Evolutionary conservation across 129 eudicot genomes (phyloP).

Genomic region (Escallonia herrerae): DNA sequence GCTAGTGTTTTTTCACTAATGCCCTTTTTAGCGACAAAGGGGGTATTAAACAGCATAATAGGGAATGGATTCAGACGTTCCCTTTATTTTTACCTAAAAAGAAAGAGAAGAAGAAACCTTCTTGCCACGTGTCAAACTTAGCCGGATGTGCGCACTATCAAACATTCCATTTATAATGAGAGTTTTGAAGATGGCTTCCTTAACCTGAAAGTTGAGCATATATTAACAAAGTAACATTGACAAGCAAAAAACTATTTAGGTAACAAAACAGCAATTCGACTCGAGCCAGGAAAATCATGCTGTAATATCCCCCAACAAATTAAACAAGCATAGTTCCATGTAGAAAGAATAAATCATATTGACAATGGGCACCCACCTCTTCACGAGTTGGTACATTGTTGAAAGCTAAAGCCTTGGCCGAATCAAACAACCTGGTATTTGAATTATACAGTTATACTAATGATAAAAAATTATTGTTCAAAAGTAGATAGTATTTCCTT

Average conservation of each 20-base stretch:
- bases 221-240: not conserved
- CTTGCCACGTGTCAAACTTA: constrained; percentile 96
- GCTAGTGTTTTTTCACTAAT: no score
- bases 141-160: constrained; percentile 81
- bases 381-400: constrained; percentile 76
- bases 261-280: not conserved
- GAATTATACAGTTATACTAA: not conserved
- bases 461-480: not conserved
- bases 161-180: constrained; percentile 86
- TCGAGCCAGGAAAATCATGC: no score
- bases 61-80: no score
- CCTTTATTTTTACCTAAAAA: not conserved
- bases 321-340: not conserved
- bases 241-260: not conserved
- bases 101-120: constrained; percentile 44
- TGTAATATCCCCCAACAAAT: no score
- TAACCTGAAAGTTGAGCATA: constrained; percentile 47
- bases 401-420: constrained; percentile 95
- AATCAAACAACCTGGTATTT: constrained; percentile 72
- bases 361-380: constrained; percentile 33
- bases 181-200: constrained; percentile 85
- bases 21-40: no score
- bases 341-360: not conserved
- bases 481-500: not conserved
- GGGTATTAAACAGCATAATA: no score